These are phyloP conservation scores for Trichoderma sp. DNA, from an alignment of 2,329 filamentous ascomycete species.

Conservation along the genomic window DNA sequence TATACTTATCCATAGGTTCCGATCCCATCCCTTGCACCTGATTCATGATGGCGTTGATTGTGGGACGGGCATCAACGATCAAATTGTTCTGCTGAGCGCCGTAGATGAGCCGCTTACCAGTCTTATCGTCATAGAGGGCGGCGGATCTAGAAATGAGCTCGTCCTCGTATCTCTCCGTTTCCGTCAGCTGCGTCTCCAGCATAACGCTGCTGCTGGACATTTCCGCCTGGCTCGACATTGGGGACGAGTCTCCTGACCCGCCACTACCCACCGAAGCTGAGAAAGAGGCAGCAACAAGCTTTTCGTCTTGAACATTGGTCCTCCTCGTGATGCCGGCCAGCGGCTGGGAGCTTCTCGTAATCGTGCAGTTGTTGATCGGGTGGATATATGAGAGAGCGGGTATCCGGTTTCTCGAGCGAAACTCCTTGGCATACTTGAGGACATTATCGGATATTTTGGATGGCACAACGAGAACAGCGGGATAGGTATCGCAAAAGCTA, in stretches of 20 bases:
- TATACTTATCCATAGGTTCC: constrained; percentile 97
- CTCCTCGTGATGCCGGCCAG: constrained; percentile 81
- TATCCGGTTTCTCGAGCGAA: constrained; percentile 84
- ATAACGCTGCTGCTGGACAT: constrained; percentile 34
- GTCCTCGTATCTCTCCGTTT: constrained; percentile 66
- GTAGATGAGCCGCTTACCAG: constrained; percentile 66
- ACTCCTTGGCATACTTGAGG: constrained; percentile 85
- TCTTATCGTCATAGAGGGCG: constrained; percentile 53
- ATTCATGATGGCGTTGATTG: constrained; percentile 91
- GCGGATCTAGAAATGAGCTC: constrained; percentile 52
- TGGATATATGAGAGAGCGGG: constrained; percentile 93
- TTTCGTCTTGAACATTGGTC: constrained; percentile 92
- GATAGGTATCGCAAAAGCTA: constrained; percentile 88
- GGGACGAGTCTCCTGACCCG: constrained; percentile 34
- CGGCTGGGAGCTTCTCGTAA: constrained; percentile 91
- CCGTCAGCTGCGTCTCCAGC: constrained; percentile 51
- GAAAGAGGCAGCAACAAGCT: constrained; percentile 88
- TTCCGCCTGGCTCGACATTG: constrained; percentile 49
- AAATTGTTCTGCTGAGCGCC: constrained; percentile 91
- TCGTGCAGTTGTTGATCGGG: constrained; percentile 92
- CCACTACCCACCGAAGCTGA: constrained; percentile 38
- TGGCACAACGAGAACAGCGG: constrained; percentile 78
- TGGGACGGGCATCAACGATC: constrained; percentile 93
- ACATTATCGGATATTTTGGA: constrained; percentile 93
- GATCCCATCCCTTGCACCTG: constrained; percentile 90